Base-by-base conservation (phyloP, 768 basidiomycete genomes). In the Cystobasidiopsis lactophilus region DNA sequence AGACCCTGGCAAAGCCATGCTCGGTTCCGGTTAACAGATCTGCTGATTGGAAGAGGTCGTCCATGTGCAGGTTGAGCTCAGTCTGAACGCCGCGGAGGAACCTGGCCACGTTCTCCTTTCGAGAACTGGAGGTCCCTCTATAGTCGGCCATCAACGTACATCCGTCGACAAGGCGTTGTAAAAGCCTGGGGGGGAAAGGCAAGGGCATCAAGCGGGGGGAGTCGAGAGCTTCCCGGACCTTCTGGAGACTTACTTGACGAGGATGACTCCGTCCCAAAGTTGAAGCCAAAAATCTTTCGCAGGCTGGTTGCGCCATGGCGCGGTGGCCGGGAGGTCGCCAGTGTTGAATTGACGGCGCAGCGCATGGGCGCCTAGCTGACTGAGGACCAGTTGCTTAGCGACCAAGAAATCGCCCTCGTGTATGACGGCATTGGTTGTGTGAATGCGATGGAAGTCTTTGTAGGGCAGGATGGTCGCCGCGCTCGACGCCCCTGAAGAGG, bases 261-360 rank as follows among this genome's bases (percentile, higher is more conserved):
- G 40, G 21, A 55, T 26, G 3, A 55, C 54, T 21, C 54, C 54
- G 44, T 55, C 54, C 24, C 50, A 40, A 5, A 55, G 37, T 14
- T 38, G 41, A n/a, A 37, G 19, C 54, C 54, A 55, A 16, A 55
- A 35, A 19, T n/a, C n/a, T n/a, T n/a, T n/a, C n/a, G n/a, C n/a
- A n/a, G n/a, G n/a, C n/a, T n/a, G n/a, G n/a, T n/a, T n/a, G n/a
- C n/a, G n/a, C n/a, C n/a, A n/a, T n/a, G n/a, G n/a, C n/a, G n/a
- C n/a, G n/a, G n/a, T n/a, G n/a, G n/a, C n/a, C n/a, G n/a, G n/a
- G n/a, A n/a, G n/a, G n/a, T n/a, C n/a, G n/a, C n/a, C n/a, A n/a
- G n/a, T n/a, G n/a, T n/a, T n/a, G n/a, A n/a, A n/a, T n/a, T n/a
- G n/a, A n/a, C n/a, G n/a, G n/a, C n/a, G n/a, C n/a, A n/a, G n/a